phyloP scores from a whole-genome alignment of 2,329 filamentous ascomycete genomes.

The Pseudopyrenochaeta lycopersici region DNA sequence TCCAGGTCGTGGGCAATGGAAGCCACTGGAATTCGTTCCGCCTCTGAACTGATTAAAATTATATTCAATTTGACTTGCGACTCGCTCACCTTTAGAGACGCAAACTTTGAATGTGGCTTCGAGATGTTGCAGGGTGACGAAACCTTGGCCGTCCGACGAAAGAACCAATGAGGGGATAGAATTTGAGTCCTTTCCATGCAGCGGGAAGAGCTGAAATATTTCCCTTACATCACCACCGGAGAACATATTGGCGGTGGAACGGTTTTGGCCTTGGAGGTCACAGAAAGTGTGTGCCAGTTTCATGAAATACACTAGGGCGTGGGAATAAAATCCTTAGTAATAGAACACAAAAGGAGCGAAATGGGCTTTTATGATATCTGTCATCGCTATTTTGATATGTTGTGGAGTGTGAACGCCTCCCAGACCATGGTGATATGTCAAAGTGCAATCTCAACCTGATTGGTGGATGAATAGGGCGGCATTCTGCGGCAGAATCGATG shows the following conservation, averaged over 20 bases:
- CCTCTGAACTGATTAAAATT: constrained; percentile 15
- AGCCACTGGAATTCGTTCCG: constrained; percentile 21
- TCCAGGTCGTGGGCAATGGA: constrained; percentile 28
- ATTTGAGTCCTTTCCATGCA: constrained; percentile 12
- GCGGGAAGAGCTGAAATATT: constrained; percentile 33
- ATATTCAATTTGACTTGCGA: background rate
- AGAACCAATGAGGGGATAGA: constrained; percentile 28
- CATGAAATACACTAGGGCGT: background rate
- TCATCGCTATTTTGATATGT: background rate
- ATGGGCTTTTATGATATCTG: background rate
- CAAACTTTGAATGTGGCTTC: constrained; percentile 27
- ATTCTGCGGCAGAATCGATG: constrained; percentile 17
- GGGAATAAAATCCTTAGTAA: background rate
- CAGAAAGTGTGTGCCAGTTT: background rate
- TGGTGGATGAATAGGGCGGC: constrained; percentile 11
- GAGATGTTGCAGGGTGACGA: constrained; percentile 34
- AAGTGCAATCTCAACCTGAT: constrained; percentile 10
- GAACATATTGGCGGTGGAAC: constrained; percentile 34
- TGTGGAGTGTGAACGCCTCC: background rate
- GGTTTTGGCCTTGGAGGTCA: background rate
- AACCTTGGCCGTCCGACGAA: constrained; percentile 31
- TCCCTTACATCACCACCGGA: constrained; percentile 42
- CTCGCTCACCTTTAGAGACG: constrained; percentile 22
- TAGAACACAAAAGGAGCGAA: background rate
- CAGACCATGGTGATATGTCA: background rate